A percentile compares a stretch with the other conserved stretches of the same genome.
Conservation (phyloP, 78 protist species). For the Trichosphaerium sp. region DNA sequence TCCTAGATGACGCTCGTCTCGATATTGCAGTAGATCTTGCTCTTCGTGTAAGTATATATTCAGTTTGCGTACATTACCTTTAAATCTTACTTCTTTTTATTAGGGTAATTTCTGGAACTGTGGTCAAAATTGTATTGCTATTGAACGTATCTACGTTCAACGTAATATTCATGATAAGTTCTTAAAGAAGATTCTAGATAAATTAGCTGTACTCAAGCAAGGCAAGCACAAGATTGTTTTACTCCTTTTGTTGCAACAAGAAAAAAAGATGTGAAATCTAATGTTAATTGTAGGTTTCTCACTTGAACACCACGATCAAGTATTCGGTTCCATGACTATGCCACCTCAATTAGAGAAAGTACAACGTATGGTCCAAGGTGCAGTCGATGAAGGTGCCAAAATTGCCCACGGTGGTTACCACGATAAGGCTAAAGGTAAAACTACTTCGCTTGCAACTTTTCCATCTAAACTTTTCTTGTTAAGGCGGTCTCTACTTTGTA, state of each 20-base stretch:
- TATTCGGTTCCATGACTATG: constrained; percentile 65
- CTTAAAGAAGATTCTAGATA: constrained; percentile 3
- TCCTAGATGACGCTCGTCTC: constrained; percentile 37
- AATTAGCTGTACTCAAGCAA: constrained; percentile 15
- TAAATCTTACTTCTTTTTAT: constrained; percentile 2
- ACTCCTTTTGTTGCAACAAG: no score
- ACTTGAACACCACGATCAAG: constrained; percentile 30
- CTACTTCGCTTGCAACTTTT: neutral
- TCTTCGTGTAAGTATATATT: constrained; percentile 33
- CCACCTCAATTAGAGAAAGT: constrained; percentile 49
- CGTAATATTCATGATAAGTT: constrained; percentile 29
- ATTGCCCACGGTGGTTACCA: constrained; percentile 55
- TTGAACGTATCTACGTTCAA: constrained; percentile 48
- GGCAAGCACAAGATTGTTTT: no score
- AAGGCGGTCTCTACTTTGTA: constrained; percentile 14
- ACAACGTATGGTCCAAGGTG: constrained; percentile 32
- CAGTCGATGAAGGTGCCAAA: constrained; percentile 53
- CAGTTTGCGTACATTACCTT: neutral
- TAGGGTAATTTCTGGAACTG: no score
- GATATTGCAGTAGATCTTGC: constrained; percentile 33
- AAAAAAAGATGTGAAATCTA: no score
- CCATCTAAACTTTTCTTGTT: constrained; percentile 9
- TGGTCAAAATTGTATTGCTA: constrained; percentile 51
- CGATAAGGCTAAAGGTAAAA: neutral
- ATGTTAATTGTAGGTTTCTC: no score